Conservation (phyloP, 2,329 filamentous ascomycete species). For the Domatiomyces catenatus region DNA sequence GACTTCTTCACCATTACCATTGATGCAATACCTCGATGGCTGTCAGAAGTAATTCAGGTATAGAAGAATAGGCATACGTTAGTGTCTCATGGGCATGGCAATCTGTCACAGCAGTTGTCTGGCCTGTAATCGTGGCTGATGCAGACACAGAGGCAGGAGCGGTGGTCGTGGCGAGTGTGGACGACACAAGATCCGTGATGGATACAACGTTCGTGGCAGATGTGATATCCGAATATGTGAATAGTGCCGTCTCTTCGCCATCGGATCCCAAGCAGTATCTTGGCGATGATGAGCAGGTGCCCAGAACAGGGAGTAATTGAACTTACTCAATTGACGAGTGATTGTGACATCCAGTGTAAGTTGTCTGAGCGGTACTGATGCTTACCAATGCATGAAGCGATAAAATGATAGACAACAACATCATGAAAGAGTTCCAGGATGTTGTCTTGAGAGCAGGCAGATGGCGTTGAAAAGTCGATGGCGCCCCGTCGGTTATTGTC, state of each 20-base stretch:
- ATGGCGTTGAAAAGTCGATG: not conserved
- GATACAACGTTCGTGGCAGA: slow-evolving; percentile 7
- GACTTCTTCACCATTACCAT: slow-evolving; percentile 24
- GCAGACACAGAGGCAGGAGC: slow-evolving; percentile 16
- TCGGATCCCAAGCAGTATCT: slow-evolving; percentile 20
- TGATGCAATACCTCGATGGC: slow-evolving; percentile 18
- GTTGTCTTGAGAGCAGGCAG: not conserved
- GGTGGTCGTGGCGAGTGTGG: not conserved
- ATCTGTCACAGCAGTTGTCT: slow-evolving; percentile 34
- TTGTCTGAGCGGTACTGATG: slow-evolving; percentile 6
- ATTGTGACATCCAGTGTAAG: slow-evolving; percentile 20
- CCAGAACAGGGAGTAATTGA: not conserved
- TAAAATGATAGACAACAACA: slow-evolving; percentile 3
- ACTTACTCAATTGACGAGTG: slow-evolving; percentile 20
- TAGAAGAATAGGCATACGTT: slow-evolving; percentile 23
- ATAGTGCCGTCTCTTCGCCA: slow-evolving; percentile 18
- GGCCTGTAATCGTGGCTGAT: slow-evolving; percentile 19
- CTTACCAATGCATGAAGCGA: not conserved
- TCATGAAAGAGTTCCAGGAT: not conserved
- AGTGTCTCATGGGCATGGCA: slow-evolving; percentile 36
- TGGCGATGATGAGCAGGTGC: not conserved
- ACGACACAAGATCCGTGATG: too few species aligned
- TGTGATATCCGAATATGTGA: slow-evolving; percentile 13
- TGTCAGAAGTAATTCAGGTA: slow-evolving; percentile 14
- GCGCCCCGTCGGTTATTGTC: too few species aligned